phyloP scores from a whole-genome alignment of 768 basidiomycete genomes.

The Panaeolus papilionaceus region DNA sequence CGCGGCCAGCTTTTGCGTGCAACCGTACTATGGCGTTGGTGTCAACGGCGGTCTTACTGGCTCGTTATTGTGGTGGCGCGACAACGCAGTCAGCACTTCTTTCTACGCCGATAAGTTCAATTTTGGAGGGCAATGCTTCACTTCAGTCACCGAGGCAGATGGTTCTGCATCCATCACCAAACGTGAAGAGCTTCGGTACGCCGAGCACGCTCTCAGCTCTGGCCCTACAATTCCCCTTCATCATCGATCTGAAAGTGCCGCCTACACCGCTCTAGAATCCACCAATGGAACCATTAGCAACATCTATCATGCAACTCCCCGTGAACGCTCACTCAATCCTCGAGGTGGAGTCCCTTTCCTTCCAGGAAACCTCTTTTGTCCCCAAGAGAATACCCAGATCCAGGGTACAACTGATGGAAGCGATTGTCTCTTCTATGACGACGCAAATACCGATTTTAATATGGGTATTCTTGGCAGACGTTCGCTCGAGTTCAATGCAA shows the following conservation, averaged over 20 bases:
- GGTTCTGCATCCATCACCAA: neutral
- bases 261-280: neutral
- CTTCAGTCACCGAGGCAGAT: conserved; percentile 5
- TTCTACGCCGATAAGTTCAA: conserved; percentile 3
- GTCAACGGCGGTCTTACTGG: conserved; percentile 31
- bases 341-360: too few species aligned
- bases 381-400: too few species aligned
- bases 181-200: conserved; percentile 2
- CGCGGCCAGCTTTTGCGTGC: conserved; percentile 15
- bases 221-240: neutral
- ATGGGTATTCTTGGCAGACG: too few species aligned
- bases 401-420: too few species aligned
- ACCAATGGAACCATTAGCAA: neutral
- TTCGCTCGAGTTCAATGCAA: too few species aligned
- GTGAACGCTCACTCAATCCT: neutral
- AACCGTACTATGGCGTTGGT: conserved; percentile 21
- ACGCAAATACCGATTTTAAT: too few species aligned
- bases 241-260: neutral
- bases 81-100: conserved; percentile 19
- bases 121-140: conserved; percentile 11
- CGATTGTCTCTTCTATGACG: too few species aligned
- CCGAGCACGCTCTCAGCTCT: neutral
- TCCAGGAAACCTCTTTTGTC: too few species aligned
- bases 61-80: conserved; percentile 26
- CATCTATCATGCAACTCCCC: neutral